Conservation (phyloP, 2,329 filamentous ascomycete species). For the Xylaria sp. region DNA sequence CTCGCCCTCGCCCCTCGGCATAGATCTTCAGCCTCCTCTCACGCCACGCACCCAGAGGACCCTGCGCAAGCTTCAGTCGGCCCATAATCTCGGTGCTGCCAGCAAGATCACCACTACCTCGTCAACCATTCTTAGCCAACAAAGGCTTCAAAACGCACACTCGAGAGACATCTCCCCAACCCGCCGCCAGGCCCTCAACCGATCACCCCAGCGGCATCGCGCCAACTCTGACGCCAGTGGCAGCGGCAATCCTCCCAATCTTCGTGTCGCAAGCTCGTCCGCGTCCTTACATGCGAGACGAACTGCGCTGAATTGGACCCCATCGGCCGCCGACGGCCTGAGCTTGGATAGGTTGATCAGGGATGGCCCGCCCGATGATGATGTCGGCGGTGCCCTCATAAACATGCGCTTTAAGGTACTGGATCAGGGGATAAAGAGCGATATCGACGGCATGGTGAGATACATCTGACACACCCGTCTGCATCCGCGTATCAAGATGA, state of each 20-base stretch:
- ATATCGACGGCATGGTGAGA: slow-evolving; percentile 80
- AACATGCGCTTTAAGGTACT: slow-evolving; percentile 76
- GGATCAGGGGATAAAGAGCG: slow-evolving; percentile 76
- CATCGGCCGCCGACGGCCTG: slow-evolving; percentile 58
- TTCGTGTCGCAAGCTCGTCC: slow-evolving; percentile 46
- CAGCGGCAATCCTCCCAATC: slow-evolving; percentile 48
- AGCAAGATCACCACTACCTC: slow-evolving; percentile 57
- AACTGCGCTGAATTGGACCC: slow-evolving; percentile 53
- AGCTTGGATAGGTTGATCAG: slow-evolving; percentile 77
- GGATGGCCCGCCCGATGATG: slow-evolving; percentile 77
- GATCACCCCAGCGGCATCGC: slow-evolving; percentile 63
- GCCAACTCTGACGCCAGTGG: slow-evolving; percentile 71
- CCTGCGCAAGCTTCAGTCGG: slow-evolving; percentile 76
- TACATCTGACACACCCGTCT: slow-evolving; percentile 8
- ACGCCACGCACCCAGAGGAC: slow-evolving; percentile 70
- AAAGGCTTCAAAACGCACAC: slow-evolving; percentile 52
- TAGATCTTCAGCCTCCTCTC: slow-evolving; percentile 60
- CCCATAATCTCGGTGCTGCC: slow-evolving; percentile 65
- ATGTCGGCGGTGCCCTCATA: slow-evolving; percentile 70
- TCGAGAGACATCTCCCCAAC: slow-evolving; percentile 44
- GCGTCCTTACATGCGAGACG: slow-evolving; percentile 47
- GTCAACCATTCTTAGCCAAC: slow-evolving; percentile 64
- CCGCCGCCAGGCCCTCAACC: slow-evolving; percentile 45
- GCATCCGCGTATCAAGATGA: background rate
- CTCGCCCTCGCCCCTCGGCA: slow-evolving; percentile 48